phyloP scores from a whole-genome alignment of 2,329 filamentous ascomycete species.

The Onygena corvina region DNA sequence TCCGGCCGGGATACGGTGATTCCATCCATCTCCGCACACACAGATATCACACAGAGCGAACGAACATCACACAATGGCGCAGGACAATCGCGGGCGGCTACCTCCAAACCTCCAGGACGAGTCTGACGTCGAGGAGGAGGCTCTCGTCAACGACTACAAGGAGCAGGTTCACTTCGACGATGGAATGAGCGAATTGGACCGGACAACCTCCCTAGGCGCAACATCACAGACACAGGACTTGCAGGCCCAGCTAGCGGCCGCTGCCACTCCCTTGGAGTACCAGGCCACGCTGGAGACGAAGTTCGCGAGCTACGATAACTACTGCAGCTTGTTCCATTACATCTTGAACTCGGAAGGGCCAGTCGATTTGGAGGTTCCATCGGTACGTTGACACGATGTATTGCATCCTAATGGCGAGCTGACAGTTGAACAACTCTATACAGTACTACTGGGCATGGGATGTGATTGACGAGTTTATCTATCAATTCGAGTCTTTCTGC shows the following conservation, averaged over 20 bases:
- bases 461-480: conserved; percentile 99
- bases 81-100: conserved; percentile 34
- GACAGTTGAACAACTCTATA: conserved; percentile 10
- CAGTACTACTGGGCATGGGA: conserved; percentile 99
- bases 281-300: conserved; percentile 92
- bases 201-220: conserved; percentile 55
- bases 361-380: conserved; percentile 90
- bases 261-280: conserved; percentile 90
- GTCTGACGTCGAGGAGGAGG: conserved; percentile 92
- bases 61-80: conserved; percentile 31
- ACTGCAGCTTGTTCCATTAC: conserved; percentile 98
- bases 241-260: conserved; percentile 78
- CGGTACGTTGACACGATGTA: conserved; percentile 43
- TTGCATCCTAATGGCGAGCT: background rate
- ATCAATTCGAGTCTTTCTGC: conserved; percentile 99
- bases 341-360: conserved; percentile 99
- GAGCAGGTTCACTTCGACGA: conserved; percentile 94
- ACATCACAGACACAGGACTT: conserved; percentile 77
- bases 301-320: conserved; percentile 97
- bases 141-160: conserved; percentile 86
- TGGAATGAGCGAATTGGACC: conserved; percentile 68
- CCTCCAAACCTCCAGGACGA: conserved; percentile 51
- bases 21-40: conserved; percentile 11
- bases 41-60: conserved; percentile 4
- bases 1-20: too few species aligned